These are phyloP conservation scores for Fraxinus pennsylvanica DNA, from an alignment of 257 asterid genomes.

Conservation along the genomic window DNA sequence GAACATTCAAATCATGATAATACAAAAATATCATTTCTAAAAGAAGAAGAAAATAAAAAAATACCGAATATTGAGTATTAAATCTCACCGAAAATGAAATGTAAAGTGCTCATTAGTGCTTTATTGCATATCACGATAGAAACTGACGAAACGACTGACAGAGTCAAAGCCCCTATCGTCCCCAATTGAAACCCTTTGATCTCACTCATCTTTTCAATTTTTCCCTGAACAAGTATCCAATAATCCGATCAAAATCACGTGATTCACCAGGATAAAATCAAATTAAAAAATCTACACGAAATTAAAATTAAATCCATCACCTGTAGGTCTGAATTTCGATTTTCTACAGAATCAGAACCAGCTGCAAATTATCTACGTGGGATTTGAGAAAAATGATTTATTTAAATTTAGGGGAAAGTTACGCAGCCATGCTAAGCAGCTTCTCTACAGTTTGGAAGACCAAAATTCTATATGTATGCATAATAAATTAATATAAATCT, in stretches of 20 bases:
- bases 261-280: neutral
- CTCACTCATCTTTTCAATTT: slow-evolving; percentile 42
- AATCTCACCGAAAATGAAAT: slow-evolving; percentile 51
- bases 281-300: slow-evolving; percentile 5
- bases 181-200: slow-evolving; percentile 50
- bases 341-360: neutral
- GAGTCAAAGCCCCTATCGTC: slow-evolving; percentile 52
- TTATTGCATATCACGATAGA: slow-evolving; percentile 57
- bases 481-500: no score
- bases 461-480: no score
- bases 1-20: neutral
- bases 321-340: neutral
- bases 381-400: neutral
- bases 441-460: neutral
- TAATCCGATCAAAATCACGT: neutral
- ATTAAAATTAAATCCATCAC: slow-evolving; percentile 1
- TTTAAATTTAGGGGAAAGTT: neutral
- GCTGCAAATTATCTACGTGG: neutral
- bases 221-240: slow-evolving; percentile 11
- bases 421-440: neutral
- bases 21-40: neutral
- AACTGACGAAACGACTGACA: slow-evolving; percentile 58
- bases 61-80: slow-evolving; percentile 6
- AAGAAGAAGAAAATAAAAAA: neutral
- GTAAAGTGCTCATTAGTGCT: slow-evolving; percentile 58